phyloP scores from a whole-genome alignment of 768 basidiomycete genomes.

The Naganishia vishniacii region DNA sequence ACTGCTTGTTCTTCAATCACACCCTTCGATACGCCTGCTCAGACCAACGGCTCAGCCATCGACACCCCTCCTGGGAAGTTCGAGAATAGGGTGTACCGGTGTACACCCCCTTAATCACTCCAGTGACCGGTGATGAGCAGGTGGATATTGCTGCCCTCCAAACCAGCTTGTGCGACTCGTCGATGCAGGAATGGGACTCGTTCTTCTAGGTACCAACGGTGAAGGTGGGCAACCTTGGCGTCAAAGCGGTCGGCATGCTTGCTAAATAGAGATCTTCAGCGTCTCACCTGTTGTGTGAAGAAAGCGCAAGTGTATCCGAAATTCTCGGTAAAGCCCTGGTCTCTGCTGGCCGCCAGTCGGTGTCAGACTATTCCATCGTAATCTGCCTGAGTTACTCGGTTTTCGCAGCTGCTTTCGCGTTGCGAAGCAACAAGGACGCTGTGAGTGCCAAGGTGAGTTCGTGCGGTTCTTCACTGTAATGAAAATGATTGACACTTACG shows the following conservation, averaged over 20 bases:
- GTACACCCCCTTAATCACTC: slow-evolving; percentile 68
- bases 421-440: slow-evolving; percentile 50
- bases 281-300: slow-evolving; percentile 43
- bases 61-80: slow-evolving; percentile 31
- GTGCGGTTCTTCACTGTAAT: not conserved
- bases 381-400: slow-evolving; percentile 51
- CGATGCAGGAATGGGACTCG: slow-evolving; percentile 52
- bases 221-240: slow-evolving; percentile 57
- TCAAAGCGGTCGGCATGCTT: no score
- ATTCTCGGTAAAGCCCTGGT: slow-evolving; percentile 69
- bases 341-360: slow-evolving; percentile 62
- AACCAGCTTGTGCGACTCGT: slow-evolving; percentile 70
- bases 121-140: slow-evolving; percentile 64
- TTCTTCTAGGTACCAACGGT: slow-evolving; percentile 41
- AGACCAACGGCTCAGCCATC: slow-evolving; percentile 13
- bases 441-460: slow-evolving; percentile 54
- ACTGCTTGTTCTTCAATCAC: not conserved
- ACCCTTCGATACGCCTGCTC: slow-evolving; percentile 5
- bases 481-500: not conserved
- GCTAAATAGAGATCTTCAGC: slow-evolving; percentile 30
- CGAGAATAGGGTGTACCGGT: slow-evolving; percentile 66
- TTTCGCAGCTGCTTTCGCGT: slow-evolving; percentile 65
- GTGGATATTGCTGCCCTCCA: slow-evolving; percentile 64
- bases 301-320: slow-evolving; percentile 50
- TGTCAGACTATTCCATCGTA: slow-evolving; percentile 67